Base-by-base conservation (phyloP, 352 stramenopile genomes). In the Pythium volutum region DNA sequence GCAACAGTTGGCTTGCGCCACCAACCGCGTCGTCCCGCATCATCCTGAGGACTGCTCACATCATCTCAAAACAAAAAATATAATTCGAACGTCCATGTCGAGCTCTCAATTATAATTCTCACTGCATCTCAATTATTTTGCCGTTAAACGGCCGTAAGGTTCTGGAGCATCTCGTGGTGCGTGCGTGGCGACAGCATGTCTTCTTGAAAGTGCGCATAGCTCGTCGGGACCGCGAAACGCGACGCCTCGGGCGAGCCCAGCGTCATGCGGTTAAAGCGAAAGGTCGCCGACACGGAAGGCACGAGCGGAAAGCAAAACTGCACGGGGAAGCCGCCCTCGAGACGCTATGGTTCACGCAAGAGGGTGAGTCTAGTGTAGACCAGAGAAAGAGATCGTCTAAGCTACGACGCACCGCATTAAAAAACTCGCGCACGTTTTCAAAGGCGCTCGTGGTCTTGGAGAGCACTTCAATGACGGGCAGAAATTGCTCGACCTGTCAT, bases 281-380 rank as follows among this genome's bases (percentile, higher is more conserved):
- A 85, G 0, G 75, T 86, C 12, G 80, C 80, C 2, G 76, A 81
- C 36, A 88, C 63, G 4, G 80, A 88, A 3, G 77, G 77, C 41
- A 88, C 58, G n/a, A 89, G 45, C 4, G 80, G 80, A 33, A 89
- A 84, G 67, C 75, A 80, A 63, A 88, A 89, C 59, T 89, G 76
- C 16, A 89, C 78, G 11, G 80, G 80, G 41, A 88, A 89, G n/a
- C 76, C 80, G 8, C 82, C 69, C 11, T 64, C 73, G 23, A 77
- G 51, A 23, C 69, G 56, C 77, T 89, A 43, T 22, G 14, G 12
- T 4, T 14, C 33, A 38, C 7, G 33, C 12, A 7, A 38, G 36
- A 15, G 23, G 25, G 15, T 56, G 16, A 25, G 18, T 27, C 26
- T n/a, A 22, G 41, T 57, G 23, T 33, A 49, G 55, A 36, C 2